These are phyloP conservation scores for Komagataella mondaviorum DNA, from an alignment of 805 yeast species.

Conservation along the genomic window DNA sequence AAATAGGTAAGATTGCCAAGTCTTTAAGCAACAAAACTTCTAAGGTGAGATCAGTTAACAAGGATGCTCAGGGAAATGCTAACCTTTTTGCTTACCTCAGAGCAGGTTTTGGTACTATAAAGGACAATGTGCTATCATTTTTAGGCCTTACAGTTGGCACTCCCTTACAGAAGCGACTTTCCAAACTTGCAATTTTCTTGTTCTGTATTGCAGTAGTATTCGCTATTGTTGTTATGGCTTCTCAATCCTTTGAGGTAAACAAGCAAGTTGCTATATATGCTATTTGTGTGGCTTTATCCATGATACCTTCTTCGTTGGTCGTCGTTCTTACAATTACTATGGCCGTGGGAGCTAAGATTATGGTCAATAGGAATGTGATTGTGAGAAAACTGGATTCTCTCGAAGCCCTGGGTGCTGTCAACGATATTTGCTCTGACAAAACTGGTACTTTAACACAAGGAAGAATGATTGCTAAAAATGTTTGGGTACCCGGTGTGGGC, in stretches of 20 bases:
- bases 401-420: constrained; percentile 69
- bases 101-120: constrained; percentile 33
- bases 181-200: constrained; percentile 62
- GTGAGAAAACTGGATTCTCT: constrained; percentile 67
- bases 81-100: constrained; percentile 26
- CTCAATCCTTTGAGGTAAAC: constrained; percentile 64
- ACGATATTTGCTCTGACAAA: constrained; percentile 72
- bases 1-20: constrained; percentile 62
- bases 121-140: constrained; percentile 49
- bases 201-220: constrained; percentile 72
- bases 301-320: constrained; percentile 72
- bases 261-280: constrained; percentile 81
- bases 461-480: constrained; percentile 59
- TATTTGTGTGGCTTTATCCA: constrained; percentile 69
- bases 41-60: constrained; percentile 24
- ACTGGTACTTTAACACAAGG: constrained; percentile 79
- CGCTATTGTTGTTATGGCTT: constrained; percentile 79
- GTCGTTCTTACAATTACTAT: constrained; percentile 77
- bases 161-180: constrained; percentile 63
- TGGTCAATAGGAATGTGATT: constrained; percentile 59
- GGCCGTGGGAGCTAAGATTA: constrained; percentile 70
- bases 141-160: constrained; percentile 73
- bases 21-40: constrained; percentile 32
- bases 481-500: constrained; percentile 57
- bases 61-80: constrained; percentile 29